These are phyloP conservation scores for Leucocoprinus sp. DNA, from an alignment of 768 basidiomycete genomes.

Conservation along the genomic window DNA sequence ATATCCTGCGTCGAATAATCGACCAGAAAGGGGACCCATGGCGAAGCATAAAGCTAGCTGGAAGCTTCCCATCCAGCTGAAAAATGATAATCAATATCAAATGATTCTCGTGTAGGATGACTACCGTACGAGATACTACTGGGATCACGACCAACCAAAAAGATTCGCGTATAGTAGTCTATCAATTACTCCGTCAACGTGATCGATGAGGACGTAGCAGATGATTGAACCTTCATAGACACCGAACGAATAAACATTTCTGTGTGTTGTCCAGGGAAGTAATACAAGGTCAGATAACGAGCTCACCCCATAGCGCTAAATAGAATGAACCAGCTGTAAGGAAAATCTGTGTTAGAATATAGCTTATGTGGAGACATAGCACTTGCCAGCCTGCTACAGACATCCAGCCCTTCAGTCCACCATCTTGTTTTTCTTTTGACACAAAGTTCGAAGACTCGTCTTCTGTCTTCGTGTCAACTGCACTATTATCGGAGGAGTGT, in stretches of 20 bases:
- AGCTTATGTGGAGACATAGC: not conserved
- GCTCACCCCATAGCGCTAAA: conserved; percentile 37
- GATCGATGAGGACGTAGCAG: conserved; percentile 11
- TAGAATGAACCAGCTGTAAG: conserved; percentile 29
- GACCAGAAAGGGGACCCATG: conserved; percentile 32
- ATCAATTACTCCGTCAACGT: conserved; percentile 20
- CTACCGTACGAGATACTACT: conserved; percentile 33
- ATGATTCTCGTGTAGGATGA: not conserved
- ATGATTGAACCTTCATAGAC: conserved; percentile 25
- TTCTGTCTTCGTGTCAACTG: too few species aligned
- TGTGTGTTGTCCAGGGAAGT: not conserved
- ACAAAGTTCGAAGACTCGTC: too few species aligned
- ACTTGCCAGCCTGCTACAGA: conserved; percentile 37
- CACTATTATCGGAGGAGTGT: too few species aligned
- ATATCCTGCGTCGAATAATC: conserved; percentile 38
- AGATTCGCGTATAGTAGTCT: conserved; percentile 36
- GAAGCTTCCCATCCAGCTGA: conserved; percentile 41
- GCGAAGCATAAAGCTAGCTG: conserved; percentile 38
- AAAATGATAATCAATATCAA: conserved; percentile 5
- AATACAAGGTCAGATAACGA: not conserved
- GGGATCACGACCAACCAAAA: conserved; percentile 27
- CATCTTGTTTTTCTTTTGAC: conserved; percentile 25
- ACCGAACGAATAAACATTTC: conserved; percentile 23
- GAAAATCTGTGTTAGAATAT: not conserved
- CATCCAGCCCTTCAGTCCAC: conserved; percentile 33